phyloP scores from a whole-genome alignment of 2,329 filamentous ascomycete species.

The Hypoxylon sp. region DNA sequence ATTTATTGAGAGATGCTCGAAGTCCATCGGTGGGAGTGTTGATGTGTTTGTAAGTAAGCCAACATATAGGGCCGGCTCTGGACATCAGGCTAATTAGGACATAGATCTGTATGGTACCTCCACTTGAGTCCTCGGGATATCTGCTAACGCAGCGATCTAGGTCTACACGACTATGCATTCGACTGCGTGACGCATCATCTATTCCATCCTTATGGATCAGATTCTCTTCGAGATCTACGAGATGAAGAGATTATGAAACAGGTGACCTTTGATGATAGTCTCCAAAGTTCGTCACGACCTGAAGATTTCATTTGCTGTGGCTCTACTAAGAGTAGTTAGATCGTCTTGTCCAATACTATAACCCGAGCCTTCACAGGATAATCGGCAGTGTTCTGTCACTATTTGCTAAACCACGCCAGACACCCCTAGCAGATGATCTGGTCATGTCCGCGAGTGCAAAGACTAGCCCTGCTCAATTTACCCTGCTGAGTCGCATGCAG shows the following conservation, averaged over 20 bases:
- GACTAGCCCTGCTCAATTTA: constrained; percentile 66
- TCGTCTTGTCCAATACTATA: constrained; percentile 72
- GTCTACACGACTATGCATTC: constrained; percentile 76
- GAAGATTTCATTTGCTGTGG: neutral
- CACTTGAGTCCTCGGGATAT: constrained; percentile 18
- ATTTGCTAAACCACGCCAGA: constrained; percentile 68
- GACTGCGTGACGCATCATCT: constrained; percentile 79
- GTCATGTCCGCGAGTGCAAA: constrained; percentile 68
- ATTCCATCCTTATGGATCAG: constrained; percentile 76
- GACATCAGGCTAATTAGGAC: constrained; percentile 30
- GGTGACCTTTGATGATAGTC: constrained; percentile 76
- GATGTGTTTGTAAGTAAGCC: constrained; percentile 72
- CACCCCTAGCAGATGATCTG: constrained; percentile 72
- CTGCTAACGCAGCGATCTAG: constrained; percentile 45
- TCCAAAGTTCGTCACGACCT: constrained; percentile 69
- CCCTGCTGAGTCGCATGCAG: constrained; percentile 71
- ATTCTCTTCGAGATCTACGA: constrained; percentile 68
- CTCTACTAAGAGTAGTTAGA: constrained; percentile 58
- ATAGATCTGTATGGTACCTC: constrained; percentile 48
- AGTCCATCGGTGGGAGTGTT: constrained; percentile 61
- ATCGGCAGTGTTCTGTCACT: constrained; percentile 63
- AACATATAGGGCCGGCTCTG: neutral
- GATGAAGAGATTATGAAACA: constrained; percentile 78
- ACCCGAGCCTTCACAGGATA: constrained; percentile 65
- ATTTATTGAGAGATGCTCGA: constrained; percentile 69